A percentile compares a stretch with the other conserved stretches of the same genome.
phyloP scores from a whole-genome alignment of 768 basidiomycete genomes.

The Calocybe gangraenosa region DNA sequence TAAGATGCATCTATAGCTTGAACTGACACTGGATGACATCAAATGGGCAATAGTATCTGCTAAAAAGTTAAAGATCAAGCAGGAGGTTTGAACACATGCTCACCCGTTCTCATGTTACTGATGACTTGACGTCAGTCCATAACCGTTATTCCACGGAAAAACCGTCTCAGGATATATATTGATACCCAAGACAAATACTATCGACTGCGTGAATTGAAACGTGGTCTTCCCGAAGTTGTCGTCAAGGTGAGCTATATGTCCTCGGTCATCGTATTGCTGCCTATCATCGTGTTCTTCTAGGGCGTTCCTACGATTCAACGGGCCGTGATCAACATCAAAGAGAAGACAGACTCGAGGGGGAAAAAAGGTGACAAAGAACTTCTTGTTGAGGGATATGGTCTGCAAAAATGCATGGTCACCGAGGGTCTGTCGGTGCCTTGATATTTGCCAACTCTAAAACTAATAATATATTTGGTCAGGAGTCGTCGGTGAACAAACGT shows the following conservation, averaged over 20 bases:
- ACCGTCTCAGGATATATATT: constrained; percentile 75
- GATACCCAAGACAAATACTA: constrained; percentile 79
- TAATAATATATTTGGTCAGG: constrained; percentile 39
- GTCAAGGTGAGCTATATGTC: constrained; percentile 64
- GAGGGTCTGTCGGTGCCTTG: constrained; percentile 56
- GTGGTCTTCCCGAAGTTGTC: constrained; percentile 78
- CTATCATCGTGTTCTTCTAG: constrained; percentile 29
- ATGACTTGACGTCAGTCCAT: constrained; percentile 49
- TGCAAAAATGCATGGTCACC: constrained; percentile 95
- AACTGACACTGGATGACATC: constrained; percentile 88
- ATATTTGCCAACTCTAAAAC: not conserved
- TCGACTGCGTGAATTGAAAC: constrained; percentile 80
- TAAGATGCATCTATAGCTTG: constrained; percentile 51
- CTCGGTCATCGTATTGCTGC: not conserved
- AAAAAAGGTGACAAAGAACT: constrained; percentile 89
- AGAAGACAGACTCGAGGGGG: constrained; percentile 73
- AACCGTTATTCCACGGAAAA: constrained; percentile 67
- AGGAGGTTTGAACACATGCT: constrained; percentile 47
- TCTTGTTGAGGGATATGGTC: constrained; percentile 94
- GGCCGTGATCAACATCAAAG: constrained; percentile 95
- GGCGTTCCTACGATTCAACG: constrained; percentile 85
- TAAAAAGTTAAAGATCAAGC: constrained; percentile 91
- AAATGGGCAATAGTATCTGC: constrained; percentile 85
- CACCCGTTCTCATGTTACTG: not conserved
- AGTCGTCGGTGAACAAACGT: constrained; percentile 87